Evolutionary conservation across 2,329 filamentous ascomycete genomes (phyloP).

Genomic region (Xylariaceae sp.): DNA sequence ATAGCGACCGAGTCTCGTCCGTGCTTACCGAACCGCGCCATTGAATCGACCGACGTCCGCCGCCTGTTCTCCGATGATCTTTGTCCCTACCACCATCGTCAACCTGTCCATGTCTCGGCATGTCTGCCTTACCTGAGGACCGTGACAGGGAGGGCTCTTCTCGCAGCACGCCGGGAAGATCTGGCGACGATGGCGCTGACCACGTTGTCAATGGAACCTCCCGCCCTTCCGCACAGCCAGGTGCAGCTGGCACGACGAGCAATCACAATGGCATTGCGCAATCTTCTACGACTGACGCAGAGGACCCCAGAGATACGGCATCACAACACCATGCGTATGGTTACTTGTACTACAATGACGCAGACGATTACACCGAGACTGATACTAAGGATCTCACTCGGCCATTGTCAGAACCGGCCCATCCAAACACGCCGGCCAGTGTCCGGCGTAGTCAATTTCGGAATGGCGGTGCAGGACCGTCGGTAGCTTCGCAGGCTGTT

Average conservation of each 20-base stretch:
- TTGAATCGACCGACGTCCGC: background rate
- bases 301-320: background rate
- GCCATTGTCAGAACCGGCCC: background rate
- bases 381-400: conserved; percentile 10
- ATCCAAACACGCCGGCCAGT: background rate
- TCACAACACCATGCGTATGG: background rate
- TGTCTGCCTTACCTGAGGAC: conserved; percentile 12
- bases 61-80: conserved; percentile 10
- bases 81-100: background rate
- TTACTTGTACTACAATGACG: background rate
- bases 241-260: background rate
- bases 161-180: background rate
- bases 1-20: background rate
- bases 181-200: background rate
- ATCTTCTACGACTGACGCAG: background rate
- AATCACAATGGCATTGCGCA: background rate
- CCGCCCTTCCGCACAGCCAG: background rate
- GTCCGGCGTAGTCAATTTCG: too few relatives aligned
- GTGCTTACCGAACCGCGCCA: background rate
- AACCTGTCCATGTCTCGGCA: conserved; percentile 15
- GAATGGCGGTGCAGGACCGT: too few relatives aligned
- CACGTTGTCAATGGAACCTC: background rate
- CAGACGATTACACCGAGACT: background rate
- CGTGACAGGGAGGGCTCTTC: background rate
- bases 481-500: background rate